A percentile compares a stretch with the other conserved stretches of the same genome.
phyloP scores from a whole-genome alignment of 495 filamentous ascomycete species.

The Xylaria palmicola region DNA sequence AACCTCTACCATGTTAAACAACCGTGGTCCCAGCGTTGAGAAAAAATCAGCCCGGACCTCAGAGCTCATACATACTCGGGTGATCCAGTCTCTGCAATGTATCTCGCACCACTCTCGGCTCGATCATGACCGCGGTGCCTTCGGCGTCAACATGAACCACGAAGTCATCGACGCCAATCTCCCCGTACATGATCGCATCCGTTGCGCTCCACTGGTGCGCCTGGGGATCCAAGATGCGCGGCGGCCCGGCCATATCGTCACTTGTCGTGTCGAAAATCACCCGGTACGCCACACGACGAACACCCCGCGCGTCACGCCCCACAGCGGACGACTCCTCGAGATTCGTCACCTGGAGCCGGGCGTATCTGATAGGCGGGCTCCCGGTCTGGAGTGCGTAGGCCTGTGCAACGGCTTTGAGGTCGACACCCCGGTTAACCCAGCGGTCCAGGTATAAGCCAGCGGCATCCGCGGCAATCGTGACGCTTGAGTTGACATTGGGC shows the following conservation, averaged over 20 bases:
- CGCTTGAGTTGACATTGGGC: constrained; percentile 37
- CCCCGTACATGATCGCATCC: constrained; percentile 34
- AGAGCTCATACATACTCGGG: no score
- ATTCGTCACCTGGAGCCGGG: neutral
- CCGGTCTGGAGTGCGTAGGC: neutral
- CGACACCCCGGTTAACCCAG: neutral
- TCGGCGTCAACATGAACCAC: constrained; percentile 32
- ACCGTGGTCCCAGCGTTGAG: no score
- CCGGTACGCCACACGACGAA: neutral
- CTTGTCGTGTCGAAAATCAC: neutral
- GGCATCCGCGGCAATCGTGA: neutral
- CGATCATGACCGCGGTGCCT: constrained; percentile 28
- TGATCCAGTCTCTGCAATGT: neutral
- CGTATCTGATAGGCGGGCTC: neutral
- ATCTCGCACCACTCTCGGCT: constrained; percentile 24
- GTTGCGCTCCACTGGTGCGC: constrained; percentile 24
- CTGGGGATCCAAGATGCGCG: constrained; percentile 10
- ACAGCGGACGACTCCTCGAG: neutral
- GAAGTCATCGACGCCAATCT: constrained; percentile 39
- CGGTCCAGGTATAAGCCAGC: neutral
- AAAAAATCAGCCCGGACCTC: no score
- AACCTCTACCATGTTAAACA: no score
- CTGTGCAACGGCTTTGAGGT: neutral
- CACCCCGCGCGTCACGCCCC: neutral
- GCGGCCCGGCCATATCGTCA: neutral